These are phyloP conservation scores for Clavulina sp. DNA, from an alignment of 768 basidiomycete genomes.

Conservation along the genomic window DNA sequence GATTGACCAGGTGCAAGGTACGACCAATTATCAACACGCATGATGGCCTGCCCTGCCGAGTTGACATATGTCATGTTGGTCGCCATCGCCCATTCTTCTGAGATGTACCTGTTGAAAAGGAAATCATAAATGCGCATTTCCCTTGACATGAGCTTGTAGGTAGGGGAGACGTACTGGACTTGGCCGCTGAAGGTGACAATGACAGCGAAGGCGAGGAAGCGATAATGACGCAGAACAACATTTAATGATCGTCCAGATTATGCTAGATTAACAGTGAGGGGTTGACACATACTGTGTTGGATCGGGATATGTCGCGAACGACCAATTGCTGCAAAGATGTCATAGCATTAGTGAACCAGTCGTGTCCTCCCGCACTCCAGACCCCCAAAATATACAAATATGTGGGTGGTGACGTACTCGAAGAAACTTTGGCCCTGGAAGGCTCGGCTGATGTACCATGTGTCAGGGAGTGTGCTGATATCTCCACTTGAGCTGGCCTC, in stretches of 20 bases:
- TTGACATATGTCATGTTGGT: constrained; percentile 6
- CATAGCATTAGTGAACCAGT: background rate
- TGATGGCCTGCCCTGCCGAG: constrained; percentile 4
- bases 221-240: too few relatives aligned
- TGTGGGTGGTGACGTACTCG: background rate
- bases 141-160: background rate
- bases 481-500: too few relatives aligned
- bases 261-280: too few relatives aligned
- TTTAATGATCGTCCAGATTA: too few relatives aligned
- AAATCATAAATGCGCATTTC: background rate
- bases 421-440: constrained; percentile 7
- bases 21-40: constrained; percentile 9
- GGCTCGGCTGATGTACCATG: constrained; percentile 6
- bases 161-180: constrained; percentile 3
- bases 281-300: constrained; percentile 5
- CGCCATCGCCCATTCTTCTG: background rate
- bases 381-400: background rate
- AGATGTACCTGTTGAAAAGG: constrained; percentile 6
- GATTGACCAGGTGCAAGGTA: constrained; percentile 2
- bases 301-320: constrained; percentile 6
- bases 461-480: background rate
- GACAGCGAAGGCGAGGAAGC: background rate
- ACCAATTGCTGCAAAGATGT: constrained; percentile 3
- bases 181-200: constrained; percentile 1
- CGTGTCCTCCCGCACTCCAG: too few relatives aligned